These are phyloP conservation scores for Turnera subulata DNA, from an alignment of 345 rosid genomes.

Conservation along the genomic window DNA sequence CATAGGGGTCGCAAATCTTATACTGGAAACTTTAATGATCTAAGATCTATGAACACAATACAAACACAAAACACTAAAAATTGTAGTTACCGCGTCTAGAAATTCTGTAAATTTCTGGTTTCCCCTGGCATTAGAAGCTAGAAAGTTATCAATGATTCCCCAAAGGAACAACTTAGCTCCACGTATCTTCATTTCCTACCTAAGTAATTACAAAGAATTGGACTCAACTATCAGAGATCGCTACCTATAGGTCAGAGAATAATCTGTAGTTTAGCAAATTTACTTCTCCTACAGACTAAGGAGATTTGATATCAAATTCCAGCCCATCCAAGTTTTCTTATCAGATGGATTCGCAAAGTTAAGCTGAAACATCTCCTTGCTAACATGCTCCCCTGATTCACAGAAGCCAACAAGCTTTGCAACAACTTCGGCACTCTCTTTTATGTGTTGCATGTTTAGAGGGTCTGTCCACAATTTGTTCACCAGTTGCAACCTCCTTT, in stretches of 20 bases:
- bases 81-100: no score
- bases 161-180: no score
- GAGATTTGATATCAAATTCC: constrained; percentile 82
- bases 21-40: no score
- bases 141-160: no score
- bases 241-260: no score
- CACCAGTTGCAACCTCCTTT: constrained; percentile 76
- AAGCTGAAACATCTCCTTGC: constrained; percentile 92
- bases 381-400: constrained; percentile 63
- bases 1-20: no score
- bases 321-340: constrained; percentile 92
- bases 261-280: not conserved
- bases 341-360: constrained; percentile 67
- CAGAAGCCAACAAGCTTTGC: constrained; percentile 90
- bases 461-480: constrained; percentile 92
- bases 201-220: not conserved
- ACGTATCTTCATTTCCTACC: not conserved
- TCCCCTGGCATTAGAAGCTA: no score
- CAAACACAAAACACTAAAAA: no score
- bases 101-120: no score
- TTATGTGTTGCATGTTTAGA: constrained; percentile 57
- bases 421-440: constrained; percentile 73
- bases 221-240: no score
- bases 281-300: constrained; percentile 39
- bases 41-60: no score